Conservation (phyloP, 2,329 filamentous ascomycete species). For the Beauveria varroae region DNA sequence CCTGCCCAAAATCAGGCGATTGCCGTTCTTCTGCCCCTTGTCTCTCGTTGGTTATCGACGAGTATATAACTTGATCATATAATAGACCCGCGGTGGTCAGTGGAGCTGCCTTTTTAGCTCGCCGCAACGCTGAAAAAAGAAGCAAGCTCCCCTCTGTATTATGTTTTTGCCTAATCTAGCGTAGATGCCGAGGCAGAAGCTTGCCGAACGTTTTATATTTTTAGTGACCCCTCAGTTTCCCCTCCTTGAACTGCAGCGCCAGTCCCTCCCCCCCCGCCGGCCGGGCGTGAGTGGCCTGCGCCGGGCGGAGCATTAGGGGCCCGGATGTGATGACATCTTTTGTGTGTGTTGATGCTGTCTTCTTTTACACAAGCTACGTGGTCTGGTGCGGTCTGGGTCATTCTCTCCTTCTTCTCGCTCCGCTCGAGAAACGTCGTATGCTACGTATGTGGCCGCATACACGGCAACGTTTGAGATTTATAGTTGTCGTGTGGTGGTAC, state of each 20-base stretch:
- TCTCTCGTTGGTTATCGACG: neutral
- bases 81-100: neutral
- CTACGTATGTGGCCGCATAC: too few species aligned
- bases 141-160: too few species aligned
- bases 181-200: slow-evolving; percentile 7
- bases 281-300: neutral
- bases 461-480: too few species aligned
- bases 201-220: neutral
- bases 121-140: neutral
- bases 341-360: neutral
- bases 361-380: neutral
- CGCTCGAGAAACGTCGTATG: too few species aligned
- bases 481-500: too few species aligned
- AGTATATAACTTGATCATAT: neutral
- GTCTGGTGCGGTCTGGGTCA: too few species aligned
- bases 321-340: neutral
- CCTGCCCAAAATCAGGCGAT: neutral
- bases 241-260: neutral
- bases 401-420: too few species aligned
- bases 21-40: neutral
- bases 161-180: neutral
- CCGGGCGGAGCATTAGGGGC: neutral
- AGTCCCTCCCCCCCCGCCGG: neutral
- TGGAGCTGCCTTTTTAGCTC: neutral
- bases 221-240: slow-evolving; percentile 8